Evolutionary conservation across 1,139 yeast species (phyloP).

Genomic region (Pichia sp.): DNA sequence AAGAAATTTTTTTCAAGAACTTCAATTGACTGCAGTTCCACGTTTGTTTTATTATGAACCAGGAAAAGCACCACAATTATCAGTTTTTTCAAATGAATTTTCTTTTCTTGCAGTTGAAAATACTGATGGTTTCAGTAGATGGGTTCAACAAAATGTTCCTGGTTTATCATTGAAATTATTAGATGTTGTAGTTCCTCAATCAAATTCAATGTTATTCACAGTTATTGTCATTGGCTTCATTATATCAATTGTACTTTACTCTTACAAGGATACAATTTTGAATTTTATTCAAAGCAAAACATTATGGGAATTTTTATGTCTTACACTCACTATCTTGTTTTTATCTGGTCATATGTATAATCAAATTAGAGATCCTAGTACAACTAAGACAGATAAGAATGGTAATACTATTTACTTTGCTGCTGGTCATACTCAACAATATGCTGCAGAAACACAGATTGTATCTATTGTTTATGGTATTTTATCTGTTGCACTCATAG

Average conservation of each 20-base stretch:
- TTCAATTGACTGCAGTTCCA: slow-evolving; percentile 72
- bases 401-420: slow-evolving; percentile 59
- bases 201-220: slow-evolving; percentile 4
- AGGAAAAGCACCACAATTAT: slow-evolving; percentile 25
- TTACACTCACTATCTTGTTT: slow-evolving; percentile 62
- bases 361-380: slow-evolving; percentile 72
- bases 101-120: slow-evolving; percentile 30
- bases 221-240: slow-evolving; percentile 33
- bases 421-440: slow-evolving; percentile 66
- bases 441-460: slow-evolving; percentile 78
- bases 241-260: slow-evolving; percentile 19
- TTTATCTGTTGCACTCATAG: slow-evolving; percentile 44
- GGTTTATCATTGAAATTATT: slow-evolving; percentile 15
- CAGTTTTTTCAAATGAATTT: slow-evolving; percentile 23
- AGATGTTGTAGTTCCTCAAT: slow-evolving; percentile 16
- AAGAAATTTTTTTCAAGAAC: slow-evolving; percentile 46
- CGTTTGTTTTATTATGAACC: slow-evolving; percentile 46
- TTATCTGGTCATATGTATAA: slow-evolving; percentile 93
- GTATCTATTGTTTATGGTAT: slow-evolving; percentile 58
- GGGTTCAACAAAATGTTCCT: slow-evolving; percentile 12
- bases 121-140: slow-evolving; percentile 17
- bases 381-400: slow-evolving; percentile 48
- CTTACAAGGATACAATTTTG: slow-evolving; percentile 10
- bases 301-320: slow-evolving; percentile 32
- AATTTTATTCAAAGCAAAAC: slow-evolving; percentile 19